Evolutionary conservation across 345 rosid species (phyloP), one percentile per base, ranked within the genome.

Genomic region (Camelina hispida): DNA sequence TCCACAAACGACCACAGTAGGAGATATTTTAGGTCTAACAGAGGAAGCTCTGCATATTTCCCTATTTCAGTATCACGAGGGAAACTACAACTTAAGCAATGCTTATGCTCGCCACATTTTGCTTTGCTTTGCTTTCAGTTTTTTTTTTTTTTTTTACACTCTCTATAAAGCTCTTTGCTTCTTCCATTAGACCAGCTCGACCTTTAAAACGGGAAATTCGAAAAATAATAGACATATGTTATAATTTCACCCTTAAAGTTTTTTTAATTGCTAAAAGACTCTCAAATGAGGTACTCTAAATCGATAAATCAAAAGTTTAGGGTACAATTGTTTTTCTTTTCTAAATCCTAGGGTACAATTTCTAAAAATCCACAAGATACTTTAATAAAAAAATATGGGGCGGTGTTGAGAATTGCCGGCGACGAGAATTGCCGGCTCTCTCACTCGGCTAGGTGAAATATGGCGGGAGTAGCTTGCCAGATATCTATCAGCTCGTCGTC

Each of bases 391-490:
- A 35, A 30, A 42, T 60, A 61, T 68, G 48, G 20, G 47, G 68
- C 44, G 79, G 73, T 48, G 78, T 3, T 6, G 22, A 34, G 10
- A 34, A 56, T 44, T 53, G 64, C 56, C 47, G 57, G 6, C 71
- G 71, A 55, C 48, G 51, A 56, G 10, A 37, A 34, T 18, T 64
- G 5, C 13, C 0, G n/a, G n/a, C 28, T 48, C 68, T 25, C 30
- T 37, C 68, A 15, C 28, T 61, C 17, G 18, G 66, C 7, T 28
- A 34, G 1, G 12, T 47, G 62, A 66, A 66, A 67, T 28, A 78
- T 78, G 81, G 78, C 81, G 78, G 81, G 78, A 78, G 59, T 73
- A 9, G 1, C 44, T 78, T 60, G 54, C 25, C 66, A 60, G 20
- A 54, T 61, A 62, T 35, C 35, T 44, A 25, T 72, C 18, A 68